A percentile compares a stretch with the other conserved stretches of the same genome.
These are phyloP conservation scores for Hypericum androsaemum DNA, from an alignment of 345 rosid genomes.

Conservation along the genomic window DNA sequence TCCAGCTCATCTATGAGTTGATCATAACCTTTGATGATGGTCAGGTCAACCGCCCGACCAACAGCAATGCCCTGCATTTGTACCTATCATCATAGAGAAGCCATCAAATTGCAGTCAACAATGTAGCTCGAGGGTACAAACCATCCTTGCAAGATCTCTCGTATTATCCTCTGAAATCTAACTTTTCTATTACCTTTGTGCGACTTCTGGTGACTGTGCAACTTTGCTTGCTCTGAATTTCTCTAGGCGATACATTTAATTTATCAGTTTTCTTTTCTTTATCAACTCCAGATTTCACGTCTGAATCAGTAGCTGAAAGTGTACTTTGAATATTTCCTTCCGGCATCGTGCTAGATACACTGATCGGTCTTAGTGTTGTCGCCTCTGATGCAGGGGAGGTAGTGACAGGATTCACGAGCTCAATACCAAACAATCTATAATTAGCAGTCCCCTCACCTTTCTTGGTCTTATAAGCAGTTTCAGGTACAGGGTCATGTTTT, in stretches of 20 bases:
- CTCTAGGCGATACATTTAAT: slow-evolving; percentile 40
- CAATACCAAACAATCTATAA: slow-evolving; percentile 23
- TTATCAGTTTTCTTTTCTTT: slow-evolving; percentile 50
- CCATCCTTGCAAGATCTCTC: background rate
- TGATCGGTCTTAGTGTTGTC: slow-evolving; percentile 8
- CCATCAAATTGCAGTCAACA: slow-evolving; percentile 1
- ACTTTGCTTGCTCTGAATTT: slow-evolving; percentile 46
- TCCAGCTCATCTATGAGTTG: slow-evolving; percentile 24
- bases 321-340: slow-evolving; percentile 25
- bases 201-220: slow-evolving; percentile 17
- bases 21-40: slow-evolving; percentile 17
- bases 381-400: slow-evolving; percentile 6
- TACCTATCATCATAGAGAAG: slow-evolving; percentile 16
- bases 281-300: slow-evolving; percentile 38
- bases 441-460: slow-evolving; percentile 11
- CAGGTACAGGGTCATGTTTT: slow-evolving; percentile 22
- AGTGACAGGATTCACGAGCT: slow-evolving; percentile 12
- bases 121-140: slow-evolving; percentile 2
- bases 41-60: slow-evolving; percentile 26
- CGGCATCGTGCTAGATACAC: slow-evolving; percentile 5
- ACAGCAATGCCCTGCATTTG: slow-evolving; percentile 27
- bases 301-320: slow-evolving; percentile 32
- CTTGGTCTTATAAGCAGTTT: slow-evolving; percentile 9
- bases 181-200: slow-evolving; percentile 17
- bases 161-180: background rate